These are phyloP conservation scores for Ophiostoma quercus DNA, from an alignment of 2,329 filamentous ascomycete species.

Conservation along the genomic window DNA sequence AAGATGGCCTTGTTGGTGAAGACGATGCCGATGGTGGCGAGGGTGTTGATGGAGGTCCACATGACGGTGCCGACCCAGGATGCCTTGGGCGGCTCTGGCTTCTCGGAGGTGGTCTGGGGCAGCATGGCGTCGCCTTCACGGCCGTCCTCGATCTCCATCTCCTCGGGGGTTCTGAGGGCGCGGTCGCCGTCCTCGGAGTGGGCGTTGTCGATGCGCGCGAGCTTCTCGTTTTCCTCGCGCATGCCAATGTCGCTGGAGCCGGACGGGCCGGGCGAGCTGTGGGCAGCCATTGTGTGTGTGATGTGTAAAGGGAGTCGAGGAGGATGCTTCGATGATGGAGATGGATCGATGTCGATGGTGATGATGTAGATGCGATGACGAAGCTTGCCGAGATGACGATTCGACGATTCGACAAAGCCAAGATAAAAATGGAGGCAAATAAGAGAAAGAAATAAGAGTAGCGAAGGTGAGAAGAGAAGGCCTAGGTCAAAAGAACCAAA, in stretches of 20 bases:
- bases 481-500: not conserved
- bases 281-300: constrained; percentile 29
- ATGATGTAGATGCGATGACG: not conserved
- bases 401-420: not conserved
- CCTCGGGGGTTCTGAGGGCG: constrained; percentile 32
- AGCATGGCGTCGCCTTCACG: constrained; percentile 42
- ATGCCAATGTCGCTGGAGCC: constrained; percentile 34
- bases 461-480: not conserved
- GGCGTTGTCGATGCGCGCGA: constrained; percentile 30
- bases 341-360: not conserved
- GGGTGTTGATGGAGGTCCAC: constrained; percentile 58
- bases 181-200: constrained; percentile 33
- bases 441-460: not conserved
- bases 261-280: constrained; percentile 35
- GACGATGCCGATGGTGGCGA: constrained; percentile 61
- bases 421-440: not conserved
- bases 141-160: constrained; percentile 38
- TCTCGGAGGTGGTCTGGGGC: constrained; percentile 32
- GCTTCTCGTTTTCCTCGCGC: constrained; percentile 34
- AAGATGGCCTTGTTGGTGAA: constrained; percentile 69
- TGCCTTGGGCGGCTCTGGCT: constrained; percentile 35
- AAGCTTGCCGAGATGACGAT: not conserved
- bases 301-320: not conserved
- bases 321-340: not conserved
- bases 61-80: constrained; percentile 39